phyloP scores from a whole-genome alignment of 1,284 basidiomycete species.

The Uromyces viciae-fabae region DNA sequence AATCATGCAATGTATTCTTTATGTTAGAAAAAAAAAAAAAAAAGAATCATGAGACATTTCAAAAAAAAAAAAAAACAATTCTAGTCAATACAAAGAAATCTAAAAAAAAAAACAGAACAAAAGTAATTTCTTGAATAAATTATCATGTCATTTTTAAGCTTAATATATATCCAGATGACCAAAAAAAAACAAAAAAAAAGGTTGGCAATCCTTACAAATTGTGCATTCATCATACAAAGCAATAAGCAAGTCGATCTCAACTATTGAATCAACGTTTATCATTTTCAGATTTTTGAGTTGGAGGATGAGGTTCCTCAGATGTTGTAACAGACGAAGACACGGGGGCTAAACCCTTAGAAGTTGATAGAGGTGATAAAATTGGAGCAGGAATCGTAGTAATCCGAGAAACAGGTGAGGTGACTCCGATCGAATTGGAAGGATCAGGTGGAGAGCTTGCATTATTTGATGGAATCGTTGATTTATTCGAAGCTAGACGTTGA shows the following conservation, averaged over 20 bases:
- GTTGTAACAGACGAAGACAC: background rate
- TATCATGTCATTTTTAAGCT: too few species aligned
- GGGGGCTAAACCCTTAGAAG: background rate
- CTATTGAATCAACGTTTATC: conserved; percentile 15
- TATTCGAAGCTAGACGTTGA: conserved; percentile 67
- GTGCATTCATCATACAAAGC: background rate
- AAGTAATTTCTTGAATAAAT: background rate
- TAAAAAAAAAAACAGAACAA: background rate
- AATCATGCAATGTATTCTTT: background rate
- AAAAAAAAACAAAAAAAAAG: background rate
- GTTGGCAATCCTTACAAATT: background rate
- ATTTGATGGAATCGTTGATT: background rate
- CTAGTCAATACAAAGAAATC: too few species aligned
- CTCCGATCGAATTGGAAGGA: conserved; percentile 1
- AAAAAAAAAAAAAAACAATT: background rate
- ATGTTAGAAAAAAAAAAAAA: background rate
- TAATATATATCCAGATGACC: background rate
- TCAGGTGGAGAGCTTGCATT: conserved; percentile 26
- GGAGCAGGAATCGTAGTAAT: conserved; percentile 8
- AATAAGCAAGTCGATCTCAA: background rate
- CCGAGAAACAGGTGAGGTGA: conserved; percentile 12
- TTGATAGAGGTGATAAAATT: background rate
- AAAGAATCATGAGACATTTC: background rate
- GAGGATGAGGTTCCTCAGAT: conserved; percentile 7
- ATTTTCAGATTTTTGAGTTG: background rate